Evolutionary conservation across 129 eudicot genomes (phyloP).

Genomic region (Rutidosis leptorrhynchoides): DNA sequence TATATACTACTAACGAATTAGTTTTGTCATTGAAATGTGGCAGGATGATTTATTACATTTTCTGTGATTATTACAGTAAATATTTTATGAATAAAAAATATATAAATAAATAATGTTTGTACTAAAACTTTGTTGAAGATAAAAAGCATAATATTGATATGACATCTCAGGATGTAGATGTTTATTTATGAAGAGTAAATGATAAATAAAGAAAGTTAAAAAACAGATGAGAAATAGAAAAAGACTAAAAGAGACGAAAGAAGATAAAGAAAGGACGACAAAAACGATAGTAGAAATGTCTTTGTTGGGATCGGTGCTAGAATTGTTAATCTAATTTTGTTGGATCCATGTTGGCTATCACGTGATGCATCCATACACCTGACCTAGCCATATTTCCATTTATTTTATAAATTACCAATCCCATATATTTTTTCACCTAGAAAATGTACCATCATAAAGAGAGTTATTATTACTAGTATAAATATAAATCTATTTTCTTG

Average conservation of each 20-base stretch:
- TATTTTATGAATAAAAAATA: no score
- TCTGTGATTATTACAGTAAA: no score
- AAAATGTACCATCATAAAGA: neutral
- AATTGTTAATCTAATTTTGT: conserved; percentile 18
- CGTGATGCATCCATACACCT: conserved; percentile 32
- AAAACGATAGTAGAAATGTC: conserved; percentile 35
- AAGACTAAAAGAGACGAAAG: conserved; percentile 34
- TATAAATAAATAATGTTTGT: no score
- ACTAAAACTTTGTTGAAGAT: neutral
- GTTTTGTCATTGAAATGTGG: neutral
- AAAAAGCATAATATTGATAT: neutral
- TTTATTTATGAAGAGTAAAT: neutral
- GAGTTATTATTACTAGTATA: neutral
- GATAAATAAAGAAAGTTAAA: neutral
- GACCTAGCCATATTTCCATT: neutral
- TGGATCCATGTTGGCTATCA: conserved; percentile 35
- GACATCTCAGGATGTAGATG: neutral
- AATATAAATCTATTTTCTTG: neutral
- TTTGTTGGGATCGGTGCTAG: conserved; percentile 40
- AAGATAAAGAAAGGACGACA: conserved; percentile 41
- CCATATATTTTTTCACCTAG: neutral
- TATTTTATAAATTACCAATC: neutral
- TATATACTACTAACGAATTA: no score
- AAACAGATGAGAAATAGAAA: conserved; percentile 10
- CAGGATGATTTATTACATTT: neutral